phyloP scores from a whole-genome alignment of 345 rosid genomes.

The Citrus inodora region DNA sequence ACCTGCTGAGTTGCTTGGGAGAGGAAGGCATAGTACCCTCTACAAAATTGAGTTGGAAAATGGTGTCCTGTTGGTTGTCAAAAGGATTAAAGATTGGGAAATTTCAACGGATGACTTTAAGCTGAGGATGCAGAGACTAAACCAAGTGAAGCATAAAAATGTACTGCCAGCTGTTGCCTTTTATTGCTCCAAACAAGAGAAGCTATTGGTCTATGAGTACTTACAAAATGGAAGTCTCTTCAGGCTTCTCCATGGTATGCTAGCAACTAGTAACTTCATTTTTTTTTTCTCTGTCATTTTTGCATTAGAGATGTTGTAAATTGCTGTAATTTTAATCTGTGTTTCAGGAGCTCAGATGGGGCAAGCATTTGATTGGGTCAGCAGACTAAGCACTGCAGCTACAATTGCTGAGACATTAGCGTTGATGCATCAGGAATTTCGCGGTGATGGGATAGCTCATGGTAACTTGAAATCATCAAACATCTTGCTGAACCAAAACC shows the following conservation, averaged over 20 bases:
- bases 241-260: constrained; percentile 49
- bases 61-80: constrained; percentile 44
- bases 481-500: constrained; percentile 41
- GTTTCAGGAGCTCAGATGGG: constrained; percentile 36
- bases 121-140: constrained; percentile 47
- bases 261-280: background rate
- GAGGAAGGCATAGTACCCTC: constrained; percentile 51
- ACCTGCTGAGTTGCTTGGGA: constrained; percentile 60
- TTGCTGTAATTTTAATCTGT: background rate
- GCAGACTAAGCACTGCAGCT: constrained; percentile 45
- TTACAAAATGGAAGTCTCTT: constrained; percentile 52
- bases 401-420: constrained; percentile 38
- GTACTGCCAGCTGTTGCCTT: constrained; percentile 50
- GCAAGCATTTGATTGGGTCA: constrained; percentile 42
- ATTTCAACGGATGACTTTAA: constrained; percentile 37
- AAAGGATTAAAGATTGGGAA: constrained; percentile 61
- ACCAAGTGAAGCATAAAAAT: constrained; percentile 47
- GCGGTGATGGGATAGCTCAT: constrained; percentile 32
- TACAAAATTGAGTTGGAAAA: constrained; percentile 44
- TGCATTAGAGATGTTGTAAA: background rate
- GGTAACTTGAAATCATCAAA: constrained; percentile 67
- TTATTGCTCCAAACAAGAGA: constrained; percentile 48
- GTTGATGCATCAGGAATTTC: constrained; percentile 46
- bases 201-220: constrained; percentile 53
- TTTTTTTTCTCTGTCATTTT: background rate